These are phyloP conservation scores for Phaseolus lunatus DNA, from an alignment of 306 rosid genomes.

Conservation along the genomic window DNA sequence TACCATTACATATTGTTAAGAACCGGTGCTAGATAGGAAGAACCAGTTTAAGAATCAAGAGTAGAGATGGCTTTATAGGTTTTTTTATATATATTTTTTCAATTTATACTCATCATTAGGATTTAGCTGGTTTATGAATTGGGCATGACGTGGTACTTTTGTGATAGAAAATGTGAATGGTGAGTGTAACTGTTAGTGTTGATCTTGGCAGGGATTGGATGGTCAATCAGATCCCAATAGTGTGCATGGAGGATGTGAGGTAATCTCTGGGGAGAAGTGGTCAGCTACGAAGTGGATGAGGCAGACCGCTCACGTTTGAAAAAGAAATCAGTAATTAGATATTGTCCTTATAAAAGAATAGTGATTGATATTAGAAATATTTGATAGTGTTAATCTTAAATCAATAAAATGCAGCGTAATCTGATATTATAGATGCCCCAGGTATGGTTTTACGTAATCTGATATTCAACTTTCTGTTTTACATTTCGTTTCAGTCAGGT, in stretches of 20 bases:
- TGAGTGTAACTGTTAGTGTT: conserved; percentile 12
- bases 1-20: background rate
- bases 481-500: conserved; percentile 17
- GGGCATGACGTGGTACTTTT: background rate
- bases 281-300: conserved; percentile 69
- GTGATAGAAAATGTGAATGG: conserved; percentile 17
- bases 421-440: conserved; percentile 12
- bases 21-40: background rate
- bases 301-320: conserved; percentile 45
- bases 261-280: conserved; percentile 63
- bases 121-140: background rate
- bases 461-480: background rate
- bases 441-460: conserved; percentile 28
- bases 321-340: conserved; percentile 5
- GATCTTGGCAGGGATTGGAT: conserved; percentile 57
- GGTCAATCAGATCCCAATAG: conserved; percentile 57
- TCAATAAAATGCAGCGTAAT: conserved; percentile 26
- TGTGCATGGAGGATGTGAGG: conserved; percentile 65
- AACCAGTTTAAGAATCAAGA: background rate
- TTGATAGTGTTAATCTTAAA: background rate
- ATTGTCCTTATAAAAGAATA: conserved; percentile 7
- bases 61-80: background rate
- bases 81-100: background rate
- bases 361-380: conserved; percentile 33
- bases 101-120: background rate